These are phyloP conservation scores for Debaryomycetaceae sp. DNA, from an alignment of 1,139 yeast species.

Conservation along the genomic window DNA sequence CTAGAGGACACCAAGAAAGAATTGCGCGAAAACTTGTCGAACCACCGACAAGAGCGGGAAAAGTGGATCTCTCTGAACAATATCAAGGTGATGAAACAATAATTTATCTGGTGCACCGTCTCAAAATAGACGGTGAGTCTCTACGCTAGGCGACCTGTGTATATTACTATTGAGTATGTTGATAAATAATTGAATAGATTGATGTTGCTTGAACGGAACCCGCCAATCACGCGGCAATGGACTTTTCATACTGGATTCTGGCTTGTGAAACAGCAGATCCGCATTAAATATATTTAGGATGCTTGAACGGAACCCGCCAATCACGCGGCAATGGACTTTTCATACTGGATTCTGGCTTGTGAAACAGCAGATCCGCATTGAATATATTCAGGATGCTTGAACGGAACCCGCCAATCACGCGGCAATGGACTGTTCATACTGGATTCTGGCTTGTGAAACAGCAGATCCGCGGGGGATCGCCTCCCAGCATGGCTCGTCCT, in stretches of 20 bases:
- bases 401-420: too few species aligned
- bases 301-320: too few species aligned
- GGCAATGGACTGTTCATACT: conserved; percentile 20
- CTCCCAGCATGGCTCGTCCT: conserved; percentile 95
- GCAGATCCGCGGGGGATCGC: conserved; percentile 56
- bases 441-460: conserved; percentile 19
- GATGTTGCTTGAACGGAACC: too few species aligned
- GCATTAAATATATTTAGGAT: too few species aligned
- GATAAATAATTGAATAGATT: too few species aligned
- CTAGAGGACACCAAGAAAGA: conserved; percentile 27
- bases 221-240: too few species aligned
- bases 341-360: conserved; percentile 23
- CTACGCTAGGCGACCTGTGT: too few species aligned
- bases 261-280: conserved; percentile 21
- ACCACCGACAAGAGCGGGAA: conserved; percentile 45
- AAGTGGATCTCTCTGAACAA: conserved; percentile 59
- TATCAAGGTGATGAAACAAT: conserved; percentile 45
- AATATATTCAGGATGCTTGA: too few species aligned
- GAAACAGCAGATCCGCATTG: conserved; percentile 36
- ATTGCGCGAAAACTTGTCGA: conserved; percentile 35
- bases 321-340: too few species aligned
- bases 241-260: conserved; percentile 20
- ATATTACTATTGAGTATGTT: too few species aligned
- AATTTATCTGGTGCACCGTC: too few species aligned
- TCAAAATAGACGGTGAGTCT: too few species aligned